Base-by-base conservation (phyloP, 2,329 filamentous ascomycete species). In the Xylariales sp. region DNA sequence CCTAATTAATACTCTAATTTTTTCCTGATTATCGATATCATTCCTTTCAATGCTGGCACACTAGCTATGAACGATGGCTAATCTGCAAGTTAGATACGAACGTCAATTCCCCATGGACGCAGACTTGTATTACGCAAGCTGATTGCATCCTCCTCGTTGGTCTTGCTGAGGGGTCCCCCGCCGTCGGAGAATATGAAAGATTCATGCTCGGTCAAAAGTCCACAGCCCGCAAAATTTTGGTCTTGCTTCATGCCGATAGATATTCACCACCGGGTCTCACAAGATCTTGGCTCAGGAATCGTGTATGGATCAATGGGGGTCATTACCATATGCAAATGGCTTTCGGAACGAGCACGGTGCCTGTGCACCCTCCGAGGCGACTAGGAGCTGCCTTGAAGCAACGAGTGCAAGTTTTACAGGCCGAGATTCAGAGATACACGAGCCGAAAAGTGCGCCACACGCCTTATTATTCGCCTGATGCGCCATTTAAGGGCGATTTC, bases 301-400 rank as follows among this genome's bases (percentile, higher is more conserved):
- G 93, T 1, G 82, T 95, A 47, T 98, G 93, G 93, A 93, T 98
- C 63, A 98, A 97, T 51, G 93, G 93, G 12, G 91, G 91, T 4
- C 94, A 98, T 60, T 93, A 95, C 57, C 93, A 98, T 53, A 86
- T 98, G 10, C 93, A 98, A 56, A 97, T 98, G 93, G 76, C 86
- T 0, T 91, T 93, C 61, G 80, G 84, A 28, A 75, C 83, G 3
- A 84, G 86, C 33, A 70, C 83, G 1, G 83, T 95, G 49, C 86
- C 89, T 3, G 79, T 86, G 0, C 84, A 89, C 54, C 78, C 84
- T 15, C 82, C 82, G 1, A 88, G 88, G 52, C 84, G 85, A 38
- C 84, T 95, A 12, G 89, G 91, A 1, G 86, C 85, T 4, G 88
- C 84, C 1, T 68, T 98, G 46, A 97, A 96, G 61, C 86, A 96